These are phyloP conservation scores for Penicillium mononematosum DNA, from an alignment of 495 filamentous ascomycete species.

Conservation along the genomic window DNA sequence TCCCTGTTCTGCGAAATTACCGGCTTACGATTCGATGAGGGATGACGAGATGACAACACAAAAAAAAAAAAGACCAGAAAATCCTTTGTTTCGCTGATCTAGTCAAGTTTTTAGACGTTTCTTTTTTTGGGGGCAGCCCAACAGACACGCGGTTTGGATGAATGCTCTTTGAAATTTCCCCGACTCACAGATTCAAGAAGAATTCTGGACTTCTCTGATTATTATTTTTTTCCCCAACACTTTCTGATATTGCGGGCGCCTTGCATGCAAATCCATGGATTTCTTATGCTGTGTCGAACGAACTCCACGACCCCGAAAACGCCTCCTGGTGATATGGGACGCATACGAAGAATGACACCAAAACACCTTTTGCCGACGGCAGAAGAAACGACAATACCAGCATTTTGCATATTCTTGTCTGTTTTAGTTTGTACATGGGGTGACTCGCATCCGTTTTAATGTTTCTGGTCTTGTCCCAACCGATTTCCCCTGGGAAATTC, in stretches of 20 bases:
- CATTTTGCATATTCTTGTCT: conserved; percentile 47
- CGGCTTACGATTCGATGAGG: conserved; percentile 57
- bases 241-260: conserved; percentile 39
- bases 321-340: conserved; percentile 30
- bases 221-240: conserved; percentile 23
- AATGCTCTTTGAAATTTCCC: conserved; percentile 20
- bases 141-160: conserved; percentile 38
- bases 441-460: conserved; percentile 41
- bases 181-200: conserved; percentile 16
- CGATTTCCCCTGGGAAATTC: conserved; percentile 13
- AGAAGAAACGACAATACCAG: conserved; percentile 46
- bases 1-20: conserved; percentile 46
- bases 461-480: conserved; percentile 19
- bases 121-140: conserved; percentile 51
- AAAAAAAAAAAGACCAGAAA: conserved; percentile 42
- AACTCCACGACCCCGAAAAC: conserved; percentile 24
- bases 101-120: conserved; percentile 51
- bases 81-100: conserved; percentile 47
- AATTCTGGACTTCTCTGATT: conserved; percentile 16
- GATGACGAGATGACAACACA: conserved; percentile 55
- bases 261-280: conserved; percentile 41
- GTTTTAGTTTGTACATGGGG: conserved; percentile 43
- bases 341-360: conserved; percentile 42
- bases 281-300: conserved; percentile 29
- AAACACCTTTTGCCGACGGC: conserved; percentile 33